Evolutionary conservation across 2,329 filamentous ascomycete species (phyloP), one percentile per base, ranked within the genome.

Genomic region (Alternaria triticimaculans): DNA sequence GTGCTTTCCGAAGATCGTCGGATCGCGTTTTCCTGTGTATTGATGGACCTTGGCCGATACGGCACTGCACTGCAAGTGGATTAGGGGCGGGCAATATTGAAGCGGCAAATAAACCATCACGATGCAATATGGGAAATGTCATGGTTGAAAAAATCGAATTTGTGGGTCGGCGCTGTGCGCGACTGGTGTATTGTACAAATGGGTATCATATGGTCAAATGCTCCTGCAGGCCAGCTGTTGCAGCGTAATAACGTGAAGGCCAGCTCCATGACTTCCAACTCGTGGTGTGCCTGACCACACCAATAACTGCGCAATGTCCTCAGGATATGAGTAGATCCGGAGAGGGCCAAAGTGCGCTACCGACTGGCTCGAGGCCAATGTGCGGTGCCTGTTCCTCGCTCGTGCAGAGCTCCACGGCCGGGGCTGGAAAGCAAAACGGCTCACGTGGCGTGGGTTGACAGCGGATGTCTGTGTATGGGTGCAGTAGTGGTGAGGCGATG

Each of bases 1-100:
- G 20, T 45, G 15, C 20, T 54, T 60, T 28, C 56, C 63, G 46
- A 65, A 58, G 60, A 65, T 65, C 12, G 9, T 59, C 63, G 59
- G 63, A 55, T 54, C 37, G 50, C 18, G 20, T 18, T 48, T 48
- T 37, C 4, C 20, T 30, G 26, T 26, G 55, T 25, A 25, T 53
- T 50, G 30, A 33, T 12, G 21, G 12, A 37, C 15, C 20, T 48
- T 46, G 41, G 49, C 41, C 23, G 21, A 23, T 30, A 55, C 6
- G n/a, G 43, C 30, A 15, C 9, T 50, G 33, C 33, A 14, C 46
- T 28, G 46, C n/a, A 44, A 43, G 3, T 25, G 41, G 25, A 43
- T 4, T 44, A 55, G 53, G 53, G 25, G 23, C 44, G 11, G 18
- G 23, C 5, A n/a, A 20, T 14, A 33, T 10, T 41, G 25, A 53